Base-by-base conservation (phyloP, 371 early-diverging fungal species). In the Apophysomyces sp. region DNA sequence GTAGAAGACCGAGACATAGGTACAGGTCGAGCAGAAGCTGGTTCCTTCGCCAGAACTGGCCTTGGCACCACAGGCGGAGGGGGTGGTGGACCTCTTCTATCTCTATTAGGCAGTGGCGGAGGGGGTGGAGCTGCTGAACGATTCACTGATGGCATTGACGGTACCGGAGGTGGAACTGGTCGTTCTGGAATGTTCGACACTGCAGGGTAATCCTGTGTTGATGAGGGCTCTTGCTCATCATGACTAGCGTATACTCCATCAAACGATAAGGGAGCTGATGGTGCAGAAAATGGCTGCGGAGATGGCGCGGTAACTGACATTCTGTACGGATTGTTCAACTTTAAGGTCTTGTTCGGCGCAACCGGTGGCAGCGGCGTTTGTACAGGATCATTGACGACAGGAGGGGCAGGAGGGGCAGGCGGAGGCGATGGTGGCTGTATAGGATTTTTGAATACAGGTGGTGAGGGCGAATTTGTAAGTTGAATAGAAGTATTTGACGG, bases 91-190 rank as follows among this genome's bases (percentile, higher is more conserved):
- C 65, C 67, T 65, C 66, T 63, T 60, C 62, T 66, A 39, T 58
- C 66, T 62, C 66, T 36, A 44, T 59, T 60, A 15, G 72, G 73
- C 52, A 71, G 55, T 37, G 74, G 78, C 11, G 78, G 78, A 8
- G 74, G 74, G 3, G 70, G 61, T 1, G 73, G 73, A 24, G 73
- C 65, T 2, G 61, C 58, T 1, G 65, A 36, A 26, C 26, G 60
- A 29, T 51, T 58, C 16, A 58, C 28, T 18, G 62, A 26, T 13
- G 72, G 66, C 66, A 66, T 58, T 3, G 72, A 64, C 32, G 73
- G 69, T 27, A 61, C 54, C 16, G 30, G 57, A 3, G 53, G 30
- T 13, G 64, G 51, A 30, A 53, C 8, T 44, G 27, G 49, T 44
- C 21, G n/a, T 21, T 44, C 21, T 18, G 49, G 7, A 11, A 44